phyloP scores from a whole-genome alignment of 2,329 filamentous ascomycete genomes.

The Xylaria sp. region DNA sequence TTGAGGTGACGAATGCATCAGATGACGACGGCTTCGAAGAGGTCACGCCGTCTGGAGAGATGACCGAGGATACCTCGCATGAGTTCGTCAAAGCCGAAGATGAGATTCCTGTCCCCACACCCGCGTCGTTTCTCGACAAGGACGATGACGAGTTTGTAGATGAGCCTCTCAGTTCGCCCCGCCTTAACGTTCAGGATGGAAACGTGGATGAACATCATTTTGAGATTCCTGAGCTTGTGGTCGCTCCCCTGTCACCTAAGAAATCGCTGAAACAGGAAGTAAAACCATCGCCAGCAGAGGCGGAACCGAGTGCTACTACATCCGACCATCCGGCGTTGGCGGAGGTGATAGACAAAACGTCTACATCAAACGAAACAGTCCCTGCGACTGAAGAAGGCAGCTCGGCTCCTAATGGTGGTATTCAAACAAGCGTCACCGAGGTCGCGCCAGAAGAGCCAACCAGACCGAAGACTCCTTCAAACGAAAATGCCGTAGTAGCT shows the following conservation, averaged over 20 bases:
- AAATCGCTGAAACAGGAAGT: conserved; percentile 50
- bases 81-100: conserved; percentile 72
- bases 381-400: conserved; percentile 12
- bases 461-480: neutral
- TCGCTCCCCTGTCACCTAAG: conserved; percentile 67
- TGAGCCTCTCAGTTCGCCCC: conserved; percentile 76
- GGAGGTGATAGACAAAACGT: neutral
- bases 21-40: conserved; percentile 96
- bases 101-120: conserved; percentile 56
- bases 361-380: conserved; percentile 2
- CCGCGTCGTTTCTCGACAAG: conserved; percentile 61
- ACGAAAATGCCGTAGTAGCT: neutral
- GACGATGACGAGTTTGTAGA: conserved; percentile 82
- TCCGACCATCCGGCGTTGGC: neutral
- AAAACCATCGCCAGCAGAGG: conserved; percentile 36
- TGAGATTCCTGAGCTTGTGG: conserved; percentile 66
- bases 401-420: neutral
- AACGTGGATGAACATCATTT: conserved; percentile 63
- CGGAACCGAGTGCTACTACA: conserved; percentile 1
- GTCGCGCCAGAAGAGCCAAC: conserved; percentile 16
- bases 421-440: conserved; percentile 25
- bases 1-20: conserved; percentile 82
- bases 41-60: conserved; percentile 75
- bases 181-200: conserved; percentile 69
- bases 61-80: conserved; percentile 77